These are phyloP conservation scores for Sarocladium brachiariae DNA, from an alignment of 2,329 filamentous ascomycete genomes.

Conservation along the genomic window DNA sequence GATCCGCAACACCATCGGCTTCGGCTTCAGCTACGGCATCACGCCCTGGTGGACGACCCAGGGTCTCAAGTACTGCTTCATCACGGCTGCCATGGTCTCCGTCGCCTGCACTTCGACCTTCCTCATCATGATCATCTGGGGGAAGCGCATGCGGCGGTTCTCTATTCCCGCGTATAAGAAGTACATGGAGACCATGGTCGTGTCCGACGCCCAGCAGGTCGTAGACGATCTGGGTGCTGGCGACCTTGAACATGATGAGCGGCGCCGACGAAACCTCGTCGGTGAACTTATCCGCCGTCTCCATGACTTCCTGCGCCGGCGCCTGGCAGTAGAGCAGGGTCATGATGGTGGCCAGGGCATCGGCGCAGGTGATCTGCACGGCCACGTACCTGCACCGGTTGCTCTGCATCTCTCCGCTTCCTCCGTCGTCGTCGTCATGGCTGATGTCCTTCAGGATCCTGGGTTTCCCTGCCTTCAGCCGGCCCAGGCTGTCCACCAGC, in stretches of 20 bases:
- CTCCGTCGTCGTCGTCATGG: background rate
- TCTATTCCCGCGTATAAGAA: slow-evolving; percentile 8
- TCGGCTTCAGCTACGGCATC: slow-evolving; percentile 21
- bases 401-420: background rate
- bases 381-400: slow-evolving; percentile 8
- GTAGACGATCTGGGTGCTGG: slow-evolving; percentile 9
- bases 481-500: slow-evolving; percentile 2
- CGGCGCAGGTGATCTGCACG: slow-evolving; percentile 8
- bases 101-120: slow-evolving; percentile 21
- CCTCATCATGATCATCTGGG: slow-evolving; percentile 23
- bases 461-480: slow-evolving; percentile 2
- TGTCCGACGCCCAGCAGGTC: slow-evolving; percentile 6
- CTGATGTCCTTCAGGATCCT: background rate
- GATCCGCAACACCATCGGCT: slow-evolving; percentile 20
- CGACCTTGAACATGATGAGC: slow-evolving; percentile 10
- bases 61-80: slow-evolving; percentile 26
- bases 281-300: slow-evolving; percentile 5
- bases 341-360: slow-evolving; percentile 8
- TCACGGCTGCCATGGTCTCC: slow-evolving; percentile 23
- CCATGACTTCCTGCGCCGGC: slow-evolving; percentile 6
- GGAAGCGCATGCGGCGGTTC: slow-evolving; percentile 18
- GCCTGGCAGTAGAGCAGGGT: slow-evolving; percentile 8
- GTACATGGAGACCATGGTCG: slow-evolving; percentile 1
- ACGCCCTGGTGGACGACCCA: slow-evolving; percentile 26
- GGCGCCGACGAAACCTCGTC: slow-evolving; percentile 2